Percentiles rank a stretch among this genome's conserved stretches.
Conservation (phyloP, 176 grass and related monocot genomes). For the Cenchrus fungigraminus region DNA sequence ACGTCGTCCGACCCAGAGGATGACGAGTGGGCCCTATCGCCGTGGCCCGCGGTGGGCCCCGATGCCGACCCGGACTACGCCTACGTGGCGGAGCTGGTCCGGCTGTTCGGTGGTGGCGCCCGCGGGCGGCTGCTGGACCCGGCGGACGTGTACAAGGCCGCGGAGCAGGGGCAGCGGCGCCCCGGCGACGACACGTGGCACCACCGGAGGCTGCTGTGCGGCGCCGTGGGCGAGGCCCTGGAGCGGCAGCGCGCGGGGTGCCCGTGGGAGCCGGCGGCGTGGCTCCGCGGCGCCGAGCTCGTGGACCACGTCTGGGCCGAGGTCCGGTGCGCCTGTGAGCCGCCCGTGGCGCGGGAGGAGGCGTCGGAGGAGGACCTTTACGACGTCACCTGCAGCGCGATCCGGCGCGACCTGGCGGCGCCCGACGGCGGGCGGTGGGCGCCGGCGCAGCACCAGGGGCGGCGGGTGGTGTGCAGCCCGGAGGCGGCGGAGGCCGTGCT, state of each 20-base stretch:
- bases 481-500: conserved; percentile 70
- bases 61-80: conserved; percentile 53
- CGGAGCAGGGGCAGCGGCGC: conserved; percentile 33
- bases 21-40: conserved; percentile 34
- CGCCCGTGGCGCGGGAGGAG: conserved; percentile 13
- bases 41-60: conserved; percentile 19
- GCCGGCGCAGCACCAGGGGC: not conserved
- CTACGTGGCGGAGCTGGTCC: conserved; percentile 65
- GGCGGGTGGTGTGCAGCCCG: not conserved
- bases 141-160: conserved; percentile 41
- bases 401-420: conserved; percentile 62
- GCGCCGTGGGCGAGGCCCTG: conserved; percentile 64
- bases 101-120: conserved; percentile 26
- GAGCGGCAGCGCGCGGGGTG: conserved; percentile 54
- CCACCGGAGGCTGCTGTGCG: conserved; percentile 61
- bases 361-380: conserved; percentile 42
- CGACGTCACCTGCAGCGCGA: conserved; percentile 54
- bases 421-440: conserved; percentile 34
- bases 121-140: conserved; percentile 12
- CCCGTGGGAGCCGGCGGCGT: conserved; percentile 55
- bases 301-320: conserved; percentile 58
- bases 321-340: conserved; percentile 51
- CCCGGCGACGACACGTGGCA: conserved; percentile 22
- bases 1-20: conserved; percentile 32
- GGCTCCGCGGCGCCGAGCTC: conserved; percentile 37